phyloP scores from a whole-genome alignment of 2,329 filamentous ascomycete species.

The Proliferodiscus dingleyae region DNA sequence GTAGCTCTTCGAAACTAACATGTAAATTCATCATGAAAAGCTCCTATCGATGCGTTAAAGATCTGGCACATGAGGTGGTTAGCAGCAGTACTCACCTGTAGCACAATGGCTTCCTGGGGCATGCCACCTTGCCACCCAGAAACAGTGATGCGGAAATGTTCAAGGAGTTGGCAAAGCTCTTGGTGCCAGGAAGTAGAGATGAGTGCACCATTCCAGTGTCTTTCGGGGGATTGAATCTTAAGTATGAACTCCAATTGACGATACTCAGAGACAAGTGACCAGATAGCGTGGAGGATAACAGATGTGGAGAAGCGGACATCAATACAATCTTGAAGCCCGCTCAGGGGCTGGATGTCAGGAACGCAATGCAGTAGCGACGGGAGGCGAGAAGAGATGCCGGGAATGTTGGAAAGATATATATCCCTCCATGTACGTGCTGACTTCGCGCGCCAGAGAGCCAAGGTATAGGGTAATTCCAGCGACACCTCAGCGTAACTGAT shows the following conservation, averaged over 20 bases:
- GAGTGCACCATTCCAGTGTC: slow-evolving; percentile 34
- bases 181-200: slow-evolving; percentile 53
- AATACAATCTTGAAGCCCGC: slow-evolving; percentile 35
- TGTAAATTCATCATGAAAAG: slow-evolving; percentile 60
- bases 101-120: slow-evolving; percentile 55
- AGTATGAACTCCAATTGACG: slow-evolving; percentile 46
- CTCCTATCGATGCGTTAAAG: no score
- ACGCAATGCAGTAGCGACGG: slow-evolving; percentile 17
- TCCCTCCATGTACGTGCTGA: slow-evolving; percentile 61
- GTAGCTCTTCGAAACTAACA: slow-evolving; percentile 59
- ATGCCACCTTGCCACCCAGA: slow-evolving; percentile 36
- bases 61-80: no score
- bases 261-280: slow-evolving; percentile 62
- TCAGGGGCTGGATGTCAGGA: slow-evolving; percentile 11
- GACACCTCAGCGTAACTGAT: slow-evolving; percentile 67
- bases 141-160: slow-evolving; percentile 5
- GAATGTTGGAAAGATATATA: slow-evolving; percentile 41
- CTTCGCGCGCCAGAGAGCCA: slow-evolving; percentile 61
- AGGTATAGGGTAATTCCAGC: slow-evolving; percentile 58
- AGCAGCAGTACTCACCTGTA: no score
- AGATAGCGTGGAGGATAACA: slow-evolving; percentile 61
- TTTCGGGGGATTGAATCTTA: slow-evolving; percentile 8
- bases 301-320: slow-evolving; percentile 54
- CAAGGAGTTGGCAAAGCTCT: slow-evolving; percentile 44
- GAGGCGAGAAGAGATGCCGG: slow-evolving; percentile 1